phyloP scores from a whole-genome alignment of 2,329 filamentous ascomycete genomes.

The Arachnomyces sp. region DNA sequence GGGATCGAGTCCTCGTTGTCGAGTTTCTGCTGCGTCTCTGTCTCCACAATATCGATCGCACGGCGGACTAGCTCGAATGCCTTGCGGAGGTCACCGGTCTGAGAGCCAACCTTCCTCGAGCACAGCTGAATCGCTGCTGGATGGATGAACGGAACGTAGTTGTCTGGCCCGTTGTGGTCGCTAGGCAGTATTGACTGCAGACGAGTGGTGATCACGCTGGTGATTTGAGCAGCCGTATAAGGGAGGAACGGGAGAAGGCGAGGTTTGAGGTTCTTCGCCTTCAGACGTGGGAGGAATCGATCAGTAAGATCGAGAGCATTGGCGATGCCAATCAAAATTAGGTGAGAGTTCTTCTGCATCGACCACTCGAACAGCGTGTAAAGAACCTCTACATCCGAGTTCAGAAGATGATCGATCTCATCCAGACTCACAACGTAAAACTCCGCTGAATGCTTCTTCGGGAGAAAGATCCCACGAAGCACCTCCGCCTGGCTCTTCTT shows the following conservation, averaged over 20 bases:
- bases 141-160: constrained; percentile 79
- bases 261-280: constrained; percentile 85
- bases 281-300: constrained; percentile 85
- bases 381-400: constrained; percentile 77
- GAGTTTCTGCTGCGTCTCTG: constrained; percentile 66
- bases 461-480: constrained; percentile 64
- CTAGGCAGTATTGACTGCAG: constrained; percentile 64
- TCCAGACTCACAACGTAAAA: constrained; percentile 83
- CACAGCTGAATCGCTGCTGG: constrained; percentile 90
- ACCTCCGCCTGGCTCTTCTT: constrained; percentile 61
- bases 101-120: constrained; percentile 86
- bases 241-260: constrained; percentile 85
- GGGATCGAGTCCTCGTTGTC: constrained; percentile 25
- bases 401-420: constrained; percentile 90
- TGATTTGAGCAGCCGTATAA: constrained; percentile 82
- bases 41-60: constrained; percentile 81
- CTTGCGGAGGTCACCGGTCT: constrained; percentile 89
- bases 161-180: constrained; percentile 36
- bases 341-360: constrained; percentile 66
- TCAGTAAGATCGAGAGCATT: constrained; percentile 95
- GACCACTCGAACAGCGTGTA: constrained; percentile 98
- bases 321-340: constrained; percentile 85
- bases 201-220: constrained; percentile 74
- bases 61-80: constrained; percentile 90
- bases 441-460: constrained; percentile 43